These are phyloP conservation scores for Tephrocybe sp. DNA, from an alignment of 768 basidiomycete genomes.

Conservation along the genomic window DNA sequence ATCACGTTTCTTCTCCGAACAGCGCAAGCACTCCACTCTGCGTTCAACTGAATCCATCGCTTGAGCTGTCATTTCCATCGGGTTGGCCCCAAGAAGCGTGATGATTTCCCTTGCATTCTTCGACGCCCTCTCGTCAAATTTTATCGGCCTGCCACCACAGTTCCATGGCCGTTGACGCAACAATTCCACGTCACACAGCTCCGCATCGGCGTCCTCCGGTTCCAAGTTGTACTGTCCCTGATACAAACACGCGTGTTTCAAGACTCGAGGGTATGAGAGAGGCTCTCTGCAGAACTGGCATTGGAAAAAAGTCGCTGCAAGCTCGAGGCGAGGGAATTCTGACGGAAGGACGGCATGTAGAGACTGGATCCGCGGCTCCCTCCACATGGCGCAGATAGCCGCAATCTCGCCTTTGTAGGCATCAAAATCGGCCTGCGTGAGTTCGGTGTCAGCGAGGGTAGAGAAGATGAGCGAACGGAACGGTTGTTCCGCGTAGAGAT, in stretches of 20 bases:
- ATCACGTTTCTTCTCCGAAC: too few species aligned
- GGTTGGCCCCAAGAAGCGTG: constrained; percentile 26
- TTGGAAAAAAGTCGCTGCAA: constrained; percentile 33
- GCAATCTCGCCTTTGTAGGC: constrained; percentile 8
- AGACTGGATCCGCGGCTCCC: constrained; percentile 17
- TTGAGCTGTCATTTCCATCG: constrained; percentile 15
- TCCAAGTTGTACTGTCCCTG: constrained; percentile 1
- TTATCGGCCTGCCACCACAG: constrained; percentile 19
- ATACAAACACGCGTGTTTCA: constrained; percentile 27
- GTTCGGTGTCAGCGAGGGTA: constrained; percentile 1
- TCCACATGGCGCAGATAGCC: constrained; percentile 19
- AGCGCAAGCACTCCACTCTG: constrained; percentile 32
- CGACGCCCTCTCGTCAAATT: constrained; percentile 28
- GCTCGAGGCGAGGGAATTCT: constrained; percentile 14
- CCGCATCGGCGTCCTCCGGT: constrained; percentile 11
- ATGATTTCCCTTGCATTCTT: constrained; percentile 22
- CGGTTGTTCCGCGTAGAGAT: constrained; percentile 21
- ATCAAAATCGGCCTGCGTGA: constrained; percentile 10
- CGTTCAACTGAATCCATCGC: constrained; percentile 26
- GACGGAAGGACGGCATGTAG: constrained; percentile 7
- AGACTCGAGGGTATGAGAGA: constrained; percentile 29
- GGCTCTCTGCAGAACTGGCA: constrained; percentile 30
- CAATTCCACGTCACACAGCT: constrained; percentile 4
- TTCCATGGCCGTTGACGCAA: constrained; percentile 20
- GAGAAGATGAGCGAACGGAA: constrained; percentile 22